Conservation (phyloP, 106 monocot genomes). For the Platanthera zijinensis region DNA sequence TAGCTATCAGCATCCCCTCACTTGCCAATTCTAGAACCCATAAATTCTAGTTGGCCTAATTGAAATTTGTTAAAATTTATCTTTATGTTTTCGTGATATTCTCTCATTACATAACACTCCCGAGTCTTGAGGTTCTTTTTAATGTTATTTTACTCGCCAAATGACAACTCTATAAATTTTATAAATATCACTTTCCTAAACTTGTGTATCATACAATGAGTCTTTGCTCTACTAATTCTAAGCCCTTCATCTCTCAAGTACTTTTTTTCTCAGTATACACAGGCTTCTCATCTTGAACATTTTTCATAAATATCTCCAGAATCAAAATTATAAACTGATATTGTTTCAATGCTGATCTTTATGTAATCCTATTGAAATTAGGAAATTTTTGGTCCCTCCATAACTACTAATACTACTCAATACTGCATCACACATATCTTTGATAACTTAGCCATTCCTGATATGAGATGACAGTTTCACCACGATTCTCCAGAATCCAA, state of each 20-base stretch:
- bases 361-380: neutral
- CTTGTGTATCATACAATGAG: neutral
- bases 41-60: no score
- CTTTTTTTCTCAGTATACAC: neutral
- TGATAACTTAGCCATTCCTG: neutral
- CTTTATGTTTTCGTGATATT: neutral
- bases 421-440: neutral
- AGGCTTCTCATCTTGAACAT: neutral
- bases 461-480: neutral
- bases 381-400: neutral
- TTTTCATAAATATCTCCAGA: neutral
- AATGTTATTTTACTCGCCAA: no score
- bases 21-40: no score
- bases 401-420: neutral
- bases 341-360: neutral
- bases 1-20: no score
- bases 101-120: neutral
- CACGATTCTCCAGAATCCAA: neutral
- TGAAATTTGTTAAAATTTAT: no score
- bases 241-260: neutral
- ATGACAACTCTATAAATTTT: neutral
- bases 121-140: neutral
- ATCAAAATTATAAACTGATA: neutral
- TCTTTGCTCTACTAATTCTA: neutral
- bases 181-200: neutral